Conservation (phyloP, 2,329 filamentous ascomycete genomes). For the Leptographium flavum region DNA sequence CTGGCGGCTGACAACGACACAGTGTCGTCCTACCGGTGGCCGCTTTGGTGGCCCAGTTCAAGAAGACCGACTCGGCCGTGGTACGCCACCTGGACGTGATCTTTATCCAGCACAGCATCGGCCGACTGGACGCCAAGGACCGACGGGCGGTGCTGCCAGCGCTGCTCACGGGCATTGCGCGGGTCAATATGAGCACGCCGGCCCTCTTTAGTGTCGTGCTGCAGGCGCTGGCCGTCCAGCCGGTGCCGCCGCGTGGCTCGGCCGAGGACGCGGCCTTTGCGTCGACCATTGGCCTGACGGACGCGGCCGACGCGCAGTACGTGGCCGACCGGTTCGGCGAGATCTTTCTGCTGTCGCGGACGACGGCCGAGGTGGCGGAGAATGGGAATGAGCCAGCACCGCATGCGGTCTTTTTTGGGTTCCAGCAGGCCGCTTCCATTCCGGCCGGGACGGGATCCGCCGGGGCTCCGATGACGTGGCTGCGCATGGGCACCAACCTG, state of each 20-base stretch:
- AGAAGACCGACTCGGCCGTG: slow-evolving; percentile 56
- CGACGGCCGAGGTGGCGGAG: background rate
- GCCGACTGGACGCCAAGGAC: slow-evolving; percentile 38
- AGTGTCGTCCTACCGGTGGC: slow-evolving; percentile 69
- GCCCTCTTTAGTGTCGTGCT: slow-evolving; percentile 74
- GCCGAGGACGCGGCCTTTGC: slow-evolving; percentile 62
- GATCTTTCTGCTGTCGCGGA: slow-evolving; percentile 48
- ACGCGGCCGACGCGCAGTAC: slow-evolving; percentile 55
- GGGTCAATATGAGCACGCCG: slow-evolving; percentile 35
- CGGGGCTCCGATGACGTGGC: slow-evolving; percentile 58
- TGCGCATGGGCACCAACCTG: slow-evolving; percentile 44
- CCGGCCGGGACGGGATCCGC: too few species aligned
- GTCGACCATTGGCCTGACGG: slow-evolving; percentile 48
- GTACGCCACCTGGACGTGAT: slow-evolving; percentile 79
- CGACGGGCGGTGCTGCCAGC: slow-evolving; percentile 60
- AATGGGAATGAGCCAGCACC: too few species aligned
- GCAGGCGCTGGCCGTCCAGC: slow-evolving; percentile 55
- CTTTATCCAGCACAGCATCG: slow-evolving; percentile 72
- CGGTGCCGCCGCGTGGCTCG: slow-evolving; percentile 61
- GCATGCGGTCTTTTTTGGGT: slow-evolving; percentile 56
- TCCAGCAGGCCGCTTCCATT: too few species aligned
- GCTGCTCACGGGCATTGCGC: slow-evolving; percentile 51
- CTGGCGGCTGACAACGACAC: background rate
- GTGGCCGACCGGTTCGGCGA: slow-evolving; percentile 64
- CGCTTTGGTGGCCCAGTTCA: slow-evolving; percentile 81